Evolutionary conservation across 2,329 filamentous ascomycete species (phyloP).

Genomic region (Aspergillus brasiliensis): DNA sequence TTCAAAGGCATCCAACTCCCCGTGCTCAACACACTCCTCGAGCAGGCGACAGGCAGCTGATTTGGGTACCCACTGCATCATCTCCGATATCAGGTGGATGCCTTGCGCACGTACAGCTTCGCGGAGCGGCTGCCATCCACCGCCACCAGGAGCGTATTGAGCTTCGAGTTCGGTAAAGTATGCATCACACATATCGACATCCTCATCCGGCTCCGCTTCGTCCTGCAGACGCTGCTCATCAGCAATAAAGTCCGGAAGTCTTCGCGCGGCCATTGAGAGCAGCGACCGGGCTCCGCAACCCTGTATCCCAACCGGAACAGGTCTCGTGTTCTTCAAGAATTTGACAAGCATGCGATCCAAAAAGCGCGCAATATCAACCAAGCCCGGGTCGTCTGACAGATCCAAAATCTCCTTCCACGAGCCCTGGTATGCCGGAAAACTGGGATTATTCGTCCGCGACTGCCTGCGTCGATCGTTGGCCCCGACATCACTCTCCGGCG

Average conservation of each 20-base stretch:
- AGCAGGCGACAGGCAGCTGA: slow-evolving; percentile 35
- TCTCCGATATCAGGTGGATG: slow-evolving; percentile 39
- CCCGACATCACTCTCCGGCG: slow-evolving; percentile 11
- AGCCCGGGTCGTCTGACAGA: slow-evolving; percentile 33
- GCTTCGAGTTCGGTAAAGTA: slow-evolving; percentile 47
- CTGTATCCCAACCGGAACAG: slow-evolving; percentile 7
- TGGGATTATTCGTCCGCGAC: slow-evolving; percentile 28
- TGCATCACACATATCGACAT: slow-evolving; percentile 43
- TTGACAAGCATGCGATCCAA: slow-evolving; percentile 40
- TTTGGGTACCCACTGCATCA: slow-evolving; percentile 41
- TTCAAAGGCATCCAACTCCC: slow-evolving; percentile 41
- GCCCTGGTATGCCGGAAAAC: slow-evolving; percentile 32
- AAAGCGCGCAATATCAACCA: slow-evolving; percentile 38
- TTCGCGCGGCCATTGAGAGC: slow-evolving; percentile 38
- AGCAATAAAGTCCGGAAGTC: slow-evolving; percentile 42
- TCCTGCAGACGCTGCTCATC: slow-evolving; percentile 40
- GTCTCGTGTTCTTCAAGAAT: slow-evolving; percentile 39
- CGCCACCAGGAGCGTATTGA: slow-evolving; percentile 37
- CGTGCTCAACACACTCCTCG: slow-evolving; percentile 32
- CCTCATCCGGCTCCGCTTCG: slow-evolving; percentile 33
- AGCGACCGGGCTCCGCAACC: slow-evolving; percentile 37
- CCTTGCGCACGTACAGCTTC: slow-evolving; percentile 46
- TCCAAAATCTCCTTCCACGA: slow-evolving; percentile 40
- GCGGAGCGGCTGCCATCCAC: slow-evolving; percentile 44
- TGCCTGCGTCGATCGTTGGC: slow-evolving; percentile 14